Conservation (phyloP, 192 early-diverging fungal genomes). For the Coemansia sp. region DNA sequence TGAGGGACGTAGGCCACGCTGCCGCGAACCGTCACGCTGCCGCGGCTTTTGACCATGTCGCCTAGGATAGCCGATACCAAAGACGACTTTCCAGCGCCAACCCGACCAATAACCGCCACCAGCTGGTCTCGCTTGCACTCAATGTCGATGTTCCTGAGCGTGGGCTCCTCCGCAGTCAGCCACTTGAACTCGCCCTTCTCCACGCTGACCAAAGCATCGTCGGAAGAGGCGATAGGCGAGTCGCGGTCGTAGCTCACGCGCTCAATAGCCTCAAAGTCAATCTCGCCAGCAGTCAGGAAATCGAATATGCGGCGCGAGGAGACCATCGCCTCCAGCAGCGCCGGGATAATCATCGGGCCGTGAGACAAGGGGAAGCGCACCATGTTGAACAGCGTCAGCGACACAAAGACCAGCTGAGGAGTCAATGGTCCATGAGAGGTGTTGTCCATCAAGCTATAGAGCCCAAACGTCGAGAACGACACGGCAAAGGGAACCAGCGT, state of each 20-base stretch:
- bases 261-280: slow-evolving; percentile 35
- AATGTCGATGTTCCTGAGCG: slow-evolving; percentile 43
- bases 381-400: slow-evolving; percentile 53
- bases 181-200: slow-evolving; percentile 56
- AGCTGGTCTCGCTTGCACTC: slow-evolving; percentile 54
- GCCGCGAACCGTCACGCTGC: slow-evolving; percentile 28
- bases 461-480: slow-evolving; percentile 49
- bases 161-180: slow-evolving; percentile 36
- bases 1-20: slow-evolving; percentile 60
- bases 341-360: slow-evolving; percentile 31
- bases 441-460: slow-evolving; percentile 39
- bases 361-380: slow-evolving; percentile 43
- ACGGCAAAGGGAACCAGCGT: slow-evolving; percentile 48
- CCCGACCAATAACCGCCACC: slow-evolving; percentile 61
- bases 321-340: slow-evolving; percentile 40
- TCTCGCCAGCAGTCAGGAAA: slow-evolving; percentile 43
- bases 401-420: slow-evolving; percentile 51
- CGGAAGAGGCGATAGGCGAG: slow-evolving; percentile 1
- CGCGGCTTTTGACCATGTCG: slow-evolving; percentile 45
- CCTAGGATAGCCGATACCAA: slow-evolving; percentile 63
- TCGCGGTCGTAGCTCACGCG: slow-evolving; percentile 44
- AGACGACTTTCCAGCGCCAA: slow-evolving; percentile 67
- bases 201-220: slow-evolving; percentile 37
- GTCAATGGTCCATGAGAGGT: slow-evolving; percentile 49
- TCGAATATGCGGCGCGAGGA: slow-evolving; percentile 36